phyloP scores from a whole-genome alignment of 495 filamentous ascomycete genomes.

The Collariella sp. region DNA sequence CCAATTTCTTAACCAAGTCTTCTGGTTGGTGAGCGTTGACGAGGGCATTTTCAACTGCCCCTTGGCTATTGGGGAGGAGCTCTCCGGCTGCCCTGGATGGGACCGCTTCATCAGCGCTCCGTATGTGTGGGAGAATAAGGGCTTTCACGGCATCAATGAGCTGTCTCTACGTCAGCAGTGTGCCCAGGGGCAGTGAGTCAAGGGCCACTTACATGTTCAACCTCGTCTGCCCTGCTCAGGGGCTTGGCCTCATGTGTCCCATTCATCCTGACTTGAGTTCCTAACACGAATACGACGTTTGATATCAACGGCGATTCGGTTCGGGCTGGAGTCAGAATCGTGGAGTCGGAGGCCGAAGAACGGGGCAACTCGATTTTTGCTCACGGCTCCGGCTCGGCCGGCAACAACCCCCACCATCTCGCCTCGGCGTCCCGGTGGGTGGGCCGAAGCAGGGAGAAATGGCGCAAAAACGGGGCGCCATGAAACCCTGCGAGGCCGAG shows the following conservation, averaged over 20 bases:
- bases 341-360: neutral
- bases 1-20: constrained; percentile 55
- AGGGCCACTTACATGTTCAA: constrained; percentile 39
- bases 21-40: constrained; percentile 64
- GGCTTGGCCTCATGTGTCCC: constrained; percentile 12
- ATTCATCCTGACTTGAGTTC: constrained; percentile 14
- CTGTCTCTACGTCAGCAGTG: constrained; percentile 32
- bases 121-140: constrained; percentile 71
- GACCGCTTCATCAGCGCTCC: constrained; percentile 59
- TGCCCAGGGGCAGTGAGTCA: neutral
- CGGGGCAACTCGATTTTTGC: constrained; percentile 3
- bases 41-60: constrained; percentile 48
- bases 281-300: neutral
- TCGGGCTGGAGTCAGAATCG: neutral
- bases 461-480: neutral
- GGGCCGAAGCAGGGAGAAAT: neutral
- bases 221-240: constrained; percentile 27
- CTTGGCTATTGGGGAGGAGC: constrained; percentile 37
- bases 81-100: constrained; percentile 43
- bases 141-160: constrained; percentile 64
- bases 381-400: constrained; percentile 3
- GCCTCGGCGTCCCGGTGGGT: neutral
- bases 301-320: neutral
- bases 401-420: constrained; percentile 4
- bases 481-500: neutral